Base-by-base conservation (phyloP, 2,329 filamentous ascomycete species). In the Pyrenophora tritici-repentis region DNA sequence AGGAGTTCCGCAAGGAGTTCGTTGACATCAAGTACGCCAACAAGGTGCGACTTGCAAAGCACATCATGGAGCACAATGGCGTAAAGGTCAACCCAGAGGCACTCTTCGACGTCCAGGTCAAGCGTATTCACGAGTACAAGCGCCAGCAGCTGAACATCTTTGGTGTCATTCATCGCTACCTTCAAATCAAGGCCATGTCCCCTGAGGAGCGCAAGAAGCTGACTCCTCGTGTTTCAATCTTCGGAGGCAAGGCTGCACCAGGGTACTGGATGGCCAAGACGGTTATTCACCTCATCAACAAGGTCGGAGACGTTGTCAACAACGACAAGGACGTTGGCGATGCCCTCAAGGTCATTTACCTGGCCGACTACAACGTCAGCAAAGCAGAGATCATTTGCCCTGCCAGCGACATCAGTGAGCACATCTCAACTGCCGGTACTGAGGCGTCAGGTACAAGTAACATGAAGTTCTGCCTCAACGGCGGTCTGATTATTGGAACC, bases 211-310 rank as follows among this genome's bases (percentile, higher is more conserved):
- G 87, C 61, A 93, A 95, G 82, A 94, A 94, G 78, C 82, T 90
- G 54, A 84, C 87, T 37, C 91, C 92, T 13, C 88, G 93, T 43
- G 94, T 97, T 8, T 94, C 89, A 50, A 95, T 99, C 74, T 97
- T 99, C 72, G 94, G 94, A 70, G 94, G 94, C 66, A 99, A 99
- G 78, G 94, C 94, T 20, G 94, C 94, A 2, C 94, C 94, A 0
- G 94, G 94, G 13, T 99, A 99, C 81, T 99, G 94, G 94, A 99
- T 97, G 94, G 94, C 94, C 32, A 99, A 99, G 84, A 95, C 94
- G 34, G 91, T 97, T 62, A 99, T 99, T 65, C 93, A 97, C 72
- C 83, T 99, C 50, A 87, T 99, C 80, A 97, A 97, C 79, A 88
- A 86, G 55, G 94, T 97, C 20, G 91, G 91, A 3, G 78, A 85